These are phyloP conservation scores for Domatiomyces catenatus DNA, from an alignment of 2,329 filamentous ascomycete species.

Conservation along the genomic window DNA sequence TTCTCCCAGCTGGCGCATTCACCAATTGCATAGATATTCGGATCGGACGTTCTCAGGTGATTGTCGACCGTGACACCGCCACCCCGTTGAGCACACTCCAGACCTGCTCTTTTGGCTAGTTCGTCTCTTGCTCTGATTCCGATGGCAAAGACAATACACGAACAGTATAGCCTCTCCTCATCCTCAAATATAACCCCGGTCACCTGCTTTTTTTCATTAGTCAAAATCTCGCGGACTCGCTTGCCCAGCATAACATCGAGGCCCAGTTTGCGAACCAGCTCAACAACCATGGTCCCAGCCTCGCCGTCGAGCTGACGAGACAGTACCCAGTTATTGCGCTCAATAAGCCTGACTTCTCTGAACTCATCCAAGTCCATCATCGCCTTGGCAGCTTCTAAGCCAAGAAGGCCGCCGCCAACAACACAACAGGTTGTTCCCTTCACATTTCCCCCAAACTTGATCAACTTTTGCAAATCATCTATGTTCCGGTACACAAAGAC, in stretches of 20 bases:
- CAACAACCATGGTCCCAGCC: conserved; percentile 65
- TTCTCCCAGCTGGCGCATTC: conserved; percentile 84
- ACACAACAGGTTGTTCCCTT: conserved; percentile 58
- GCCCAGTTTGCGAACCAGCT: conserved; percentile 63
- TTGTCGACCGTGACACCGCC: conserved; percentile 58
- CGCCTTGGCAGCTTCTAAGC: conserved; percentile 77
- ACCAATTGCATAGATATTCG: conserved; percentile 71
- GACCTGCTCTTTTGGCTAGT: conserved; percentile 52
- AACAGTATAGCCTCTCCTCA: conserved; percentile 60
- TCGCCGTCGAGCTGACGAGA: conserved; percentile 69
- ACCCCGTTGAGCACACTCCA: conserved; percentile 56
- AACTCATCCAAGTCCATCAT: conserved; percentile 75
- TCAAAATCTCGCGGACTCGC: conserved; percentile 56
- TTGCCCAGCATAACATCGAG: conserved; percentile 67
- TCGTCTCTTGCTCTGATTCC: conserved; percentile 71
- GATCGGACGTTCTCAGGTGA: conserved; percentile 51
- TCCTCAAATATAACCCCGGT: conserved; percentile 66
- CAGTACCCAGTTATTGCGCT: conserved; percentile 69
- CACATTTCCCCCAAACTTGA: conserved; percentile 51
- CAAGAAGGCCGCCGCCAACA: conserved; percentile 70
- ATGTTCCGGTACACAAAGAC: conserved; percentile 86
- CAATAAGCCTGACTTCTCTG: conserved; percentile 59
- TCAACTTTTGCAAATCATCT: conserved; percentile 61
- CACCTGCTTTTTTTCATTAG: conserved; percentile 51
- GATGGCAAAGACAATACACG: conserved; percentile 77